Percentiles rank a stretch among this genome's conserved stretches.
Evolutionary conservation across 192 early-diverging fungal species (phyloP).

Genomic region (Mortierella claussenii): DNA sequence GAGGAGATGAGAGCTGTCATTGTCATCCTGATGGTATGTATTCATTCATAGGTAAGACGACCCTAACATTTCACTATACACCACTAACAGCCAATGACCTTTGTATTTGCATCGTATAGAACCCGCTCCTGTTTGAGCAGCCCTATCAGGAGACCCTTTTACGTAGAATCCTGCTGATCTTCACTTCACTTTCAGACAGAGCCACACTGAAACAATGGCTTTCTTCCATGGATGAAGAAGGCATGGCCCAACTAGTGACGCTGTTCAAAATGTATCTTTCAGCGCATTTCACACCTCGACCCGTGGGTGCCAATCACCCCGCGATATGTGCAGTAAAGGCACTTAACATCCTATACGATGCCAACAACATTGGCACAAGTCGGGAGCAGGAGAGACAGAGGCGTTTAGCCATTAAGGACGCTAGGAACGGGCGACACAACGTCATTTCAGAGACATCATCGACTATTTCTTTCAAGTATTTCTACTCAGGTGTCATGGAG

Average conservation of each 20-base stretch:
- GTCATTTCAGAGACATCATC: conserved; percentile 19
- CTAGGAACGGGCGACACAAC: conserved; percentile 37
- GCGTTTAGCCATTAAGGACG: conserved; percentile 53
- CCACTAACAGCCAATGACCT: not conserved
- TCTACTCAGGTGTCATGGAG: conserved; percentile 51
- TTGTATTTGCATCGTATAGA: conserved; percentile 39
- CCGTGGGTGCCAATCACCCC: conserved; percentile 51
- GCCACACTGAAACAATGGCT: conserved; percentile 61
- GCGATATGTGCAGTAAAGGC: conserved; percentile 63
- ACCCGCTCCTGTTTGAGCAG: conserved; percentile 62
- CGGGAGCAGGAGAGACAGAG: conserved; percentile 50
- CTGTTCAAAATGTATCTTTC: conserved; percentile 62
- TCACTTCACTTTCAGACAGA: conserved; percentile 55
- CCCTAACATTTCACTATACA: too few relatives aligned
- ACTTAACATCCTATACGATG: conserved; percentile 60
- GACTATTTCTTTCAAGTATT: conserved; percentile 43
- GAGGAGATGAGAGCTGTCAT: conserved; percentile 49
- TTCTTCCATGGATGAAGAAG: conserved; percentile 54
- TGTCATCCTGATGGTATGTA: conserved; percentile 45
- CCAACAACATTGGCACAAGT: conserved; percentile 58
- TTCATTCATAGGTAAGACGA: conserved; percentile 19
- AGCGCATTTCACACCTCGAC: conserved; percentile 57
- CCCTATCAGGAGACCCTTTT: conserved; percentile 60
- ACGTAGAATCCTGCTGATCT: conserved; percentile 53
- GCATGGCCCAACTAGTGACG: conserved; percentile 55